These are phyloP conservation scores for Escovopsis weberi DNA, from an alignment of 2,329 filamentous ascomycete species.

Conservation along the genomic window DNA sequence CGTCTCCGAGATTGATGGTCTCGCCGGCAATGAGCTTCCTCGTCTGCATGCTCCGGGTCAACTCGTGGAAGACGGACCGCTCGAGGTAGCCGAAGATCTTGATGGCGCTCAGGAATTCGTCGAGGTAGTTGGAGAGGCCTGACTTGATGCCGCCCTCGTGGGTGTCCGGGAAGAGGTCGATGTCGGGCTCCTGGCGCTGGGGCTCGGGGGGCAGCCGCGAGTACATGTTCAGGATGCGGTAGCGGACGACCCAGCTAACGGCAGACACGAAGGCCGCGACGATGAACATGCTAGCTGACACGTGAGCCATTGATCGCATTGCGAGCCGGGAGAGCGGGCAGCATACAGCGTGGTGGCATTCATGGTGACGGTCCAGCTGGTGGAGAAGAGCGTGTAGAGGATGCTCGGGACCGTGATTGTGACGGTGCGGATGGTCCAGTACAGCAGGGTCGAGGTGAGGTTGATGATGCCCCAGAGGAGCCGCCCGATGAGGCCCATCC, in stretches of 20 bases:
- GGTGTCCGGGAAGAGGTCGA: slow-evolving; percentile 88
- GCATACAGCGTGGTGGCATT: slow-evolving; percentile 87
- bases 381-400: slow-evolving; percentile 80
- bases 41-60: slow-evolving; percentile 97
- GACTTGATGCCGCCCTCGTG: slow-evolving; percentile 83
- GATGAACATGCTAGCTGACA: slow-evolving; percentile 51
- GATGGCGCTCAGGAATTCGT: slow-evolving; percentile 96
- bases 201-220: slow-evolving; percentile 84
- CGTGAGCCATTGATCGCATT: slow-evolving; percentile 6
- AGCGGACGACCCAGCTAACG: slow-evolving; percentile 84
- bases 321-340: slow-evolving; percentile 1
- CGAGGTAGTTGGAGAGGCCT: slow-evolving; percentile 86
- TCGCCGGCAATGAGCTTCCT: slow-evolving; percentile 91
- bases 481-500: slow-evolving; percentile 42
- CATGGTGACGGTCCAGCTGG: slow-evolving; percentile 93
- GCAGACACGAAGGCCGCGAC: slow-evolving; percentile 64
- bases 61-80: slow-evolving; percentile 89
- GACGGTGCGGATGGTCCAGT: slow-evolving; percentile 70
- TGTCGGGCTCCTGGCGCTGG: slow-evolving; percentile 85
- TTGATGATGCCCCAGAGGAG: slow-evolving; percentile 41
- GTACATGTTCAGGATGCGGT: slow-evolving; percentile 96
- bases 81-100: slow-evolving; percentile 98
- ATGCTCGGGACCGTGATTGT: slow-evolving; percentile 83
- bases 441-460: slow-evolving; percentile 43
- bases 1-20: slow-evolving; percentile 87